Evolutionary conservation across 768 basidiomycete species (phyloP), one percentile per base, ranked within the genome.

Genomic region (Mycena epipterygia): DNA sequence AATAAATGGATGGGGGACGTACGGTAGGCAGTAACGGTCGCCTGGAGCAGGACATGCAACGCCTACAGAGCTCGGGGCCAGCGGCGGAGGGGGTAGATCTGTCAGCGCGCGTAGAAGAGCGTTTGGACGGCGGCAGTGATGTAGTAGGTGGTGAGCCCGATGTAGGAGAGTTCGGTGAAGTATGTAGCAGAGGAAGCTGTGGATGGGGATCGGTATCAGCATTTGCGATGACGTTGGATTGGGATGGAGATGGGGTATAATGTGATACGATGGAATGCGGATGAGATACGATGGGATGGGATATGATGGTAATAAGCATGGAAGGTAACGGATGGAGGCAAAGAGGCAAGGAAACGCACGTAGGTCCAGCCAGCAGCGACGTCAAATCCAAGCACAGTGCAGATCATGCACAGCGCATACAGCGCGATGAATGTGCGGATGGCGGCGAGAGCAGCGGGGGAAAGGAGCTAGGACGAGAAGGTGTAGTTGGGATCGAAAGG

Each of bases 131-230:
- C 82, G 1, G 91, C 77, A 0, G 89, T 90, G 77, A 85, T 89
- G 77, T 89, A 89, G 78, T 92, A 93, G 25, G 90, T 83, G 25
- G 86, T 83, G 1, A 92, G 73, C 0, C 92, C 92, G 41, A 88
- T 87, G 67, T 88, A 91, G 0, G 89, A 85, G 1, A 93, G 84
- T 67, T 88, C 73, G 0, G 91, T 93, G 77, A 93, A 92, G 79
- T n/a, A n/a, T n/a, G n/a, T 89, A 93, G 11, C 91, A 92, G 51
- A 60, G 44, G 13, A 35, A 64, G 48, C 41, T 61, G 16, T 39
- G 8, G 8, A 16, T 16, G 37, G 9, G 16, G n/a, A n/a, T n/a
- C n/a, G n/a, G n/a, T n/a, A n/a, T n/a, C n/a, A n/a, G n/a, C n/a
- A n/a, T n/a, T n/a, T n/a, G n/a, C n/a, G n/a, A n/a, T n/a, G n/a